Evolutionary conservation across 805 yeast species (phyloP), one percentile per base, ranked within the genome.

Genomic region (Phaffomyces antillensis): DNA sequence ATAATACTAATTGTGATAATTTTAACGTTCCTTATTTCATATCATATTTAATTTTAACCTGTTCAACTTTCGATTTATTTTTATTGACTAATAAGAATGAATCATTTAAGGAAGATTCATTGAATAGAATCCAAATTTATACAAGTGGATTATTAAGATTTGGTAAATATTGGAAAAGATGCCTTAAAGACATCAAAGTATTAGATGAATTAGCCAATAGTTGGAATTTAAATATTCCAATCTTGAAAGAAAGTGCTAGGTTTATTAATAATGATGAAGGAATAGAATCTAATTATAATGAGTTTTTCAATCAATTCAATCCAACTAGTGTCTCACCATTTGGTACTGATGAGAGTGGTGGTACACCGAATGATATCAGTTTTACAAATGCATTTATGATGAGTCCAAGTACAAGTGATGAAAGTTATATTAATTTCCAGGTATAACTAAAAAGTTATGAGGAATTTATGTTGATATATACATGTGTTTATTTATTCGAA

Each of bases 11-110:
- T 28, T 25, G 24, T 20, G 23, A 33, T 3, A 15, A 13, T 37
- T 7, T 18, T 20, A 45, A 43, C 9, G 50, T 60, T 1, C 67
- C 68, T 1, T 60, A 64, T 39, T 64, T 63, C 45, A 55, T 58
- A 2, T 62, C 65, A 12, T 64, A 64, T 36, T 42, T 63, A 40
- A 50, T 63, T 10, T 48, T 64, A 32, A 64, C 64, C 17, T 55
- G 60, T 47, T 62, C 67, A 2, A 55, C 62, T 37, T 60, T 62
- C 55, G 67, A 64, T 28, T 38, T 64, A 23, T 64, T 64, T 32
- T 37, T 63, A 5, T 42, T 62, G 9, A 55, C 66, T 8, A 55
- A 51, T 42, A 58, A 58, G 20, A 56, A 58, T 37, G 50, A 47
- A 5, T 25, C 50, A 1, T n/a, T 56, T 16, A 56, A 56, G 28